A percentile compares a stretch with the other conserved stretches of the same genome.
Evolutionary conservation across 768 basidiomycete species (phyloP).

Genomic region (Lyophyllum shimeji): DNA sequence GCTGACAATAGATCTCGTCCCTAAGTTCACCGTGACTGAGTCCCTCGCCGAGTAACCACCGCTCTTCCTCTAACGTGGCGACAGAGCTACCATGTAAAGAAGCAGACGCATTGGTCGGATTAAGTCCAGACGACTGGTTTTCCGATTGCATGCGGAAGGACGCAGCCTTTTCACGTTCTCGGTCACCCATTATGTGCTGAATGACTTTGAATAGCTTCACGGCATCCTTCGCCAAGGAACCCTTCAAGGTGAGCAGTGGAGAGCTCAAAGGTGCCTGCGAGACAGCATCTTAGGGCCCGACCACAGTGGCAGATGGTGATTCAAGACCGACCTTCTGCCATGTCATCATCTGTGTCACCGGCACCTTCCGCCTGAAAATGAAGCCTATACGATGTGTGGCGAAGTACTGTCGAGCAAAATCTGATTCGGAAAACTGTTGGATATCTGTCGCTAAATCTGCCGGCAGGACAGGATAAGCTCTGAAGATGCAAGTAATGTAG

Average conservation of each 20-base stretch:
- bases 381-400: conserved; percentile 89
- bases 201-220: conserved; percentile 86
- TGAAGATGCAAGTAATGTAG: conserved; percentile 26
- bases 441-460: conserved; percentile 82
- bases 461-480: conserved; percentile 77
- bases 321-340: conserved; percentile 73
- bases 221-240: conserved; percentile 70
- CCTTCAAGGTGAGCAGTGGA: conserved; percentile 73
- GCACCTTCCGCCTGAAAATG: conserved; percentile 79
- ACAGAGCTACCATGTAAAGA: conserved; percentile 38
- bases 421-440: conserved; percentile 81
- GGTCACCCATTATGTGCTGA: conserved; percentile 92
- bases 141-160: conserved; percentile 48
- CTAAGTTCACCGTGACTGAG: conserved; percentile 79
- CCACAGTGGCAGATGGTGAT: neutral
- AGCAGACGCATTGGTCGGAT: conserved; percentile 43
- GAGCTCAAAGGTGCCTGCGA: conserved; percentile 59
- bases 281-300: conserved; percentile 1
- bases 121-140: conserved; percentile 40
- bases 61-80: conserved; percentile 75
- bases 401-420: conserved; percentile 87
- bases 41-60: conserved; percentile 83
- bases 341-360: conserved; percentile 84
- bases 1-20: conserved; percentile 92
- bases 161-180: conserved; percentile 68